Evolutionary conservation across 2,329 filamentous ascomycete genomes (phyloP).

Genomic region (Stromatinia cepivora): DNA sequence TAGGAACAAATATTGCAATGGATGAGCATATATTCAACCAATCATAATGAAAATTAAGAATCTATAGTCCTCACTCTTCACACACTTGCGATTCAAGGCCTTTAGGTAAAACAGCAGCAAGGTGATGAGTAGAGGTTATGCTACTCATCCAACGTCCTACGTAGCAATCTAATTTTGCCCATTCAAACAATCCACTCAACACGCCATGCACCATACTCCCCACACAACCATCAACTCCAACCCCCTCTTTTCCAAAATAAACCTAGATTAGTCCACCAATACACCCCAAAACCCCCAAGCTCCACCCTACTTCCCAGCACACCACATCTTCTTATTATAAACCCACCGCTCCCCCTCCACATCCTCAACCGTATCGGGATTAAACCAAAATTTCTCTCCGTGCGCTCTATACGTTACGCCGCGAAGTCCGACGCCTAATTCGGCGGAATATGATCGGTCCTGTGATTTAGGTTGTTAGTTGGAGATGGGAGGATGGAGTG

Average conservation of each 20-base stretch:
- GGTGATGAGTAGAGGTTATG: too few relatives aligned
- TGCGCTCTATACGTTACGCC: conserved; percentile 27
- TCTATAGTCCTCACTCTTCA: not conserved
- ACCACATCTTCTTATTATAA: conserved; percentile 28
- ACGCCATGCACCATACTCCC: not conserved
- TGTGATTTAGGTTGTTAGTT: not conserved
- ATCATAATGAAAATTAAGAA: not conserved
- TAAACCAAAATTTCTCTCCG: conserved; percentile 27
- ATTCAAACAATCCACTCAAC: too few relatives aligned
- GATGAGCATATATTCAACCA: too few relatives aligned
- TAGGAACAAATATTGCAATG: not conserved
- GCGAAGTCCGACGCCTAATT: conserved; percentile 27
- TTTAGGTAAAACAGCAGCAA: not conserved
- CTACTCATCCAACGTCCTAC: too few relatives aligned
- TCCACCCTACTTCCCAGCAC: conserved; percentile 6
- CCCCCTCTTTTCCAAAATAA: not conserved
- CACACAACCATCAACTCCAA: not conserved
- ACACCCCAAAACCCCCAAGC: too few relatives aligned
- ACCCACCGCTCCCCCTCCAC: conserved; percentile 26
- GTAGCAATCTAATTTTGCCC: too few relatives aligned
- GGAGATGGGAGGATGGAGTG: too few relatives aligned
- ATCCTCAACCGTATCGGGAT: conserved; percentile 27
- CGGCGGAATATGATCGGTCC: conserved; percentile 25
- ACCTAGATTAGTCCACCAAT: not conserved
- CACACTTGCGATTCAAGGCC: not conserved